Percentiles rank a stretch among this genome's conserved stretches.
Evolutionary conservation across 805 yeast species (phyloP).

Genomic region (Myxozyma neotropica): DNA sequence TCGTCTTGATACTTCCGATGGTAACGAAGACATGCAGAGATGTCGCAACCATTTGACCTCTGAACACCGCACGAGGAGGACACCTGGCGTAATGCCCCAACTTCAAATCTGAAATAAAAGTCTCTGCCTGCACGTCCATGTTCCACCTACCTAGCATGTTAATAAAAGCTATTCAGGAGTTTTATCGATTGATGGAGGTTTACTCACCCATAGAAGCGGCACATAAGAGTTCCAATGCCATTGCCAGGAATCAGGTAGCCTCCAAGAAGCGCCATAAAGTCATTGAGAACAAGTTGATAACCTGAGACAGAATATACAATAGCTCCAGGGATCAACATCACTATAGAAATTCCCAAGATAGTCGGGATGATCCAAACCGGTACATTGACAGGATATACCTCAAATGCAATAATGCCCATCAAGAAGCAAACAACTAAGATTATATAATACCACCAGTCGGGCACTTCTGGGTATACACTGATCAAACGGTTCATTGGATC

Average conservation of each 20-base stretch:
- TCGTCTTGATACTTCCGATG: conserved; percentile 47
- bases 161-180: no score
- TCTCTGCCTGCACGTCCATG: conserved; percentile 51
- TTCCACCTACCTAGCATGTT: no score
- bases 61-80: conserved; percentile 62
- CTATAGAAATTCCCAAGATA: conserved; percentile 55
- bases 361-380: conserved; percentile 66
- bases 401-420: conserved; percentile 40
- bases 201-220: conserved; percentile 22
- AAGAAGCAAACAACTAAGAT: conserved; percentile 49
- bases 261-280: conserved; percentile 7
- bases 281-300: conserved; percentile 57
- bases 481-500: conserved; percentile 53
- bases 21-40: conserved; percentile 51
- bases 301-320: conserved; percentile 66
- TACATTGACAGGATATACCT: conserved; percentile 51
- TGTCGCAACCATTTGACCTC: conserved; percentile 52
- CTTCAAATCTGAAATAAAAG: conserved; percentile 59
- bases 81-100: conserved; percentile 66
- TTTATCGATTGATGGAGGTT: no score
- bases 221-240: conserved; percentile 10
- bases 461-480: conserved; percentile 63
- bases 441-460: conserved; percentile 68
- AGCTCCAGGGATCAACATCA: conserved; percentile 63
- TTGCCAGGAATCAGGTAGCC: conserved; percentile 48